These are phyloP conservation scores for Didymellaceae sp. DNA, from an alignment of 2,329 filamentous ascomycete genomes.

Conservation along the genomic window DNA sequence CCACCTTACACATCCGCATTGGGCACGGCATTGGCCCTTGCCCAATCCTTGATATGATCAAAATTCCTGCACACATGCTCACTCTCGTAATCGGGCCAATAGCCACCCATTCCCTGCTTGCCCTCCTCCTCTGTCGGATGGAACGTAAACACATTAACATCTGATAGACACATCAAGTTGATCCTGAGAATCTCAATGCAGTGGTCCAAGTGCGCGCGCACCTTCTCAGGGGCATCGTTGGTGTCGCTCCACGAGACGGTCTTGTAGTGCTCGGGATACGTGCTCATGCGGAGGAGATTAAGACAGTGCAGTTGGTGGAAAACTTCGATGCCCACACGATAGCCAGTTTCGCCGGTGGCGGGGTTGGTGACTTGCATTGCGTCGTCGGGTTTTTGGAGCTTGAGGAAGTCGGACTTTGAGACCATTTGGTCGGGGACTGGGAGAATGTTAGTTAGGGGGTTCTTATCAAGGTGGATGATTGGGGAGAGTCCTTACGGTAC, in stretches of 20 bases:
- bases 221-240: constrained; percentile 38
- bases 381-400: constrained; percentile 59
- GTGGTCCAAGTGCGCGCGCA: constrained; percentile 40
- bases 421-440: constrained; percentile 68
- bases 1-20: constrained; percentile 26
- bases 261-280: constrained; percentile 43
- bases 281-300: constrained; percentile 45
- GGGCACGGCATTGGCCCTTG: constrained; percentile 42
- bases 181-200: constrained; percentile 48
- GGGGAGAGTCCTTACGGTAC: constrained; percentile 44
- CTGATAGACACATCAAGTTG: constrained; percentile 46
- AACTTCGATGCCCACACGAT: constrained; percentile 65
- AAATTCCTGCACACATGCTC: constrained; percentile 45
- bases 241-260: constrained; percentile 37
- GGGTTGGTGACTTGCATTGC: constrained; percentile 64
- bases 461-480: neutral
- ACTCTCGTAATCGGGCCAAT: constrained; percentile 42
- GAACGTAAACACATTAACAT: constrained; percentile 47
- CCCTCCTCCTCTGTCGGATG: constrained; percentile 25
- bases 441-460: constrained; percentile 25
- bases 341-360: constrained; percentile 63
- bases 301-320: constrained; percentile 58
- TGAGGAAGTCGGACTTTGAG: constrained; percentile 59
- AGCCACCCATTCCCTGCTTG: constrained; percentile 25
- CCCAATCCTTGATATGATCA: constrained; percentile 43